These are phyloP conservation scores for Nephelium lappaceum DNA, from an alignment of 345 rosid genomes.

Conservation along the genomic window DNA sequence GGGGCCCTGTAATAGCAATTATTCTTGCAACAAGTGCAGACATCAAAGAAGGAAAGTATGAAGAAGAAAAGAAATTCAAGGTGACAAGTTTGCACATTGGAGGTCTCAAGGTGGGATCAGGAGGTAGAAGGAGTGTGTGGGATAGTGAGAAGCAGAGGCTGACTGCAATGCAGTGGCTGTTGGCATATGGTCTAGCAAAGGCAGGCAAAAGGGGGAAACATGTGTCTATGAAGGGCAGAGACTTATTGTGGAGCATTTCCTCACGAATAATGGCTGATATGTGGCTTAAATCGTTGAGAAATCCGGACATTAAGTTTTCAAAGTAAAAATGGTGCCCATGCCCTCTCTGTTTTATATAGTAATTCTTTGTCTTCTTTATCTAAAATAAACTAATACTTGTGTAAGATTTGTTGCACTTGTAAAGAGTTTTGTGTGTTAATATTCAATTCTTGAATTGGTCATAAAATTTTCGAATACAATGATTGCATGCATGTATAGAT, in stretches of 20 bases:
- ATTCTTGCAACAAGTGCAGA: slow-evolving; percentile 49
- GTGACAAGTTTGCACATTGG: slow-evolving; percentile 71
- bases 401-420: neutral
- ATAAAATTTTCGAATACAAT: neutral
- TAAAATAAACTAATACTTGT: neutral
- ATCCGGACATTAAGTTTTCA: slow-evolving; percentile 74
- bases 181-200: slow-evolving; percentile 71
- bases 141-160: slow-evolving; percentile 74
- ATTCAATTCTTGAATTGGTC: neutral
- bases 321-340: slow-evolving; percentile 22
- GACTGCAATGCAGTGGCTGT: slow-evolving; percentile 90
- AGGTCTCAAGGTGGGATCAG: slow-evolving; percentile 49
- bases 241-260: slow-evolving; percentile 83
- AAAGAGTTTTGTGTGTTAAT: neutral
- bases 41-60: slow-evolving; percentile 35
- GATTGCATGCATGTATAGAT: too few species aligned
- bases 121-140: slow-evolving; percentile 51
- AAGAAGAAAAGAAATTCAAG: slow-evolving; percentile 58
- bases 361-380: neutral
- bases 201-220: slow-evolving; percentile 56
- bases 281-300: slow-evolving; percentile 93
- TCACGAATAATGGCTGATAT: slow-evolving; percentile 90
- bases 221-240: slow-evolving; percentile 43
- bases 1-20: slow-evolving; percentile 66
- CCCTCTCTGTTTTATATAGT: neutral